Evolutionary conservation across 2,329 filamentous ascomycete genomes (phyloP).

Genomic region (Emergomyces pasteurianus): DNA sequence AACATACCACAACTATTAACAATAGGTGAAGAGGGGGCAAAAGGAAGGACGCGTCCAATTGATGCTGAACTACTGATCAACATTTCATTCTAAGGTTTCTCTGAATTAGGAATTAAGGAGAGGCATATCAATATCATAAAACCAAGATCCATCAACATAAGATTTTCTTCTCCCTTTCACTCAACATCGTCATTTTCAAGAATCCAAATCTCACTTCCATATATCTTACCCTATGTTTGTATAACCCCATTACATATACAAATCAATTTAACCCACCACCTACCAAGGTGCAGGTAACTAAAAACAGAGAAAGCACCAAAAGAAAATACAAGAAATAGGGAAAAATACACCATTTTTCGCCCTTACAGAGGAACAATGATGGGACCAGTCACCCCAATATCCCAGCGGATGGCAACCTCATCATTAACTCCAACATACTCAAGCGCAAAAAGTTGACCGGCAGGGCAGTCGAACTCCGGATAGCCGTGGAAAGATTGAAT

Average conservation of each 20-base stretch:
- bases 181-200: background rate
- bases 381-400: constrained; percentile 16
- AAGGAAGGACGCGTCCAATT: background rate
- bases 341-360: background rate
- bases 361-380: constrained; percentile 12
- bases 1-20: background rate
- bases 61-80: background rate
- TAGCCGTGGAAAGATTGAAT: constrained; percentile 11
- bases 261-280: background rate
- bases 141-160: background rate
- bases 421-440: constrained; percentile 18
- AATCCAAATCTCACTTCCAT: background rate
- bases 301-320: too few relatives aligned
- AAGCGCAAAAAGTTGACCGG: constrained; percentile 12
- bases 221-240: background rate
- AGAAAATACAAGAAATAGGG: background rate
- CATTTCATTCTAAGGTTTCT: background rate
- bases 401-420: constrained; percentile 14
- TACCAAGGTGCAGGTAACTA: background rate
- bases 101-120: background rate
- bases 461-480: constrained; percentile 16
- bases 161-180: background rate
- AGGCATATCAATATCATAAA: background rate
- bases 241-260: background rate
- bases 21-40: background rate